Base-by-base conservation (phyloP, 129 eudicot species). In the Rutidosis leptorrhynchoides region DNA sequence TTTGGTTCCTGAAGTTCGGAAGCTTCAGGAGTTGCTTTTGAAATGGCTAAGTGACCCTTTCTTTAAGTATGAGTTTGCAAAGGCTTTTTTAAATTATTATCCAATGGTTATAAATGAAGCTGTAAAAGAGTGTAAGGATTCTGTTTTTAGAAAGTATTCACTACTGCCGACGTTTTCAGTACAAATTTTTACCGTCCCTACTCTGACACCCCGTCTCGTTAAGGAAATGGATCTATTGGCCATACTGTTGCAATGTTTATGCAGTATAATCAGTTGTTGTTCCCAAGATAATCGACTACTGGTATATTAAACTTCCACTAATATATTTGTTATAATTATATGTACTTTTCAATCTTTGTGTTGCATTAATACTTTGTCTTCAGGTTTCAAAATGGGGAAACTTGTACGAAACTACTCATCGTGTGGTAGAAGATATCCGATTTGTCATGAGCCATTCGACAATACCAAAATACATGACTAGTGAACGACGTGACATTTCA, bases 31-130 rank as follows among this genome's bases (percentile, higher is more conserved):
- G 63, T 71, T 94, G 45, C 95, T 94, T 51, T 58, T 94, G 84
- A 94, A 94, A 76, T 62, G 89, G 73, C 72, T 94, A 40, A 87
- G 95, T 30, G 99, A 94, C 30, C 99, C 99, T 56, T 69, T 65
- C 58, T 94, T 94, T 63, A 94, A 94, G 77, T 86, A 84, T 57
- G 95, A 94, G 80, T 94, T 94, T 76, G 95, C 96, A n/a, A 89
- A 89, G 78, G 86, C 81, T 8, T 89, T 94, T 76, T 58, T 94
- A 22, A 74, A 74, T 59, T 89, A 89, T 75, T 94, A 94, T 60
- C 93, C 97, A 25, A 60, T 40, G 17, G 86, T 81, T 56, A 92
- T 94, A 53, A 71, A 74, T 46, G 90, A 79, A 76, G 90, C 87
- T 17, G 65, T 81, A 8, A 79, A 72, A 49, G 83, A 71, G 77